Evolutionary conservation across 2,329 filamentous ascomycete species (phyloP).

Genomic region (Scortechinia acanthostroma): DNA sequence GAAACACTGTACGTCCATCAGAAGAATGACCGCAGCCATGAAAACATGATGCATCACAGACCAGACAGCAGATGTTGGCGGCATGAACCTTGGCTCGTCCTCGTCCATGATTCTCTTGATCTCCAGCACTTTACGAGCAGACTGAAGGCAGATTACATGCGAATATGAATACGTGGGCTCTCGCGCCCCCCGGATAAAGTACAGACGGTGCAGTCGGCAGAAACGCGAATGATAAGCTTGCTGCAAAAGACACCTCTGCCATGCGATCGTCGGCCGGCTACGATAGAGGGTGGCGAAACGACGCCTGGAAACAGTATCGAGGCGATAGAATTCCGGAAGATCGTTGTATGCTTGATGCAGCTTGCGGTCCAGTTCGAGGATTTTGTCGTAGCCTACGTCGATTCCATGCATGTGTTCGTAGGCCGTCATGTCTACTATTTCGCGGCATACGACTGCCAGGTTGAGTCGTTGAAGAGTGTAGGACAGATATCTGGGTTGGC

Average conservation of each 20-base stretch:
- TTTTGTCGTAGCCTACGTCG: conserved; percentile 21
- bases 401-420: conserved; percentile 11
- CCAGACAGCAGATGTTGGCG: conserved; percentile 18
- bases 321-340: conserved; percentile 21
- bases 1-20: conserved; percentile 28
- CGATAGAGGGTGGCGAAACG: conserved; percentile 16
- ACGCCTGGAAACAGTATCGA: conserved; percentile 16
- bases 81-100: conserved; percentile 13
- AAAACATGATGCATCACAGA: conserved; percentile 27
- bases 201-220: conserved; percentile 24
- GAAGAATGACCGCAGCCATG: conserved; percentile 23
- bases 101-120: conserved; percentile 22
- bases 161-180: conserved; percentile 25
- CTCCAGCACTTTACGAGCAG: conserved; percentile 24
- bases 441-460: neutral
- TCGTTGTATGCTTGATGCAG: conserved; percentile 16
- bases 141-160: conserved; percentile 21
- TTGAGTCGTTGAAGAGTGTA: neutral
- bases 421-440: neutral
- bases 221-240: conserved; percentile 22
- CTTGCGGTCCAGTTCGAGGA: conserved; percentile 22
- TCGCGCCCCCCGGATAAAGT: conserved; percentile 23
- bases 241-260: conserved; percentile 21
- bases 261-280: conserved; percentile 16
- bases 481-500: neutral